Percentiles rank a stretch among this genome's conserved stretches.
Evolutionary conservation across 495 filamentous ascomycete genomes (phyloP).

Genomic region (Mycothermus thermophilus): DNA sequence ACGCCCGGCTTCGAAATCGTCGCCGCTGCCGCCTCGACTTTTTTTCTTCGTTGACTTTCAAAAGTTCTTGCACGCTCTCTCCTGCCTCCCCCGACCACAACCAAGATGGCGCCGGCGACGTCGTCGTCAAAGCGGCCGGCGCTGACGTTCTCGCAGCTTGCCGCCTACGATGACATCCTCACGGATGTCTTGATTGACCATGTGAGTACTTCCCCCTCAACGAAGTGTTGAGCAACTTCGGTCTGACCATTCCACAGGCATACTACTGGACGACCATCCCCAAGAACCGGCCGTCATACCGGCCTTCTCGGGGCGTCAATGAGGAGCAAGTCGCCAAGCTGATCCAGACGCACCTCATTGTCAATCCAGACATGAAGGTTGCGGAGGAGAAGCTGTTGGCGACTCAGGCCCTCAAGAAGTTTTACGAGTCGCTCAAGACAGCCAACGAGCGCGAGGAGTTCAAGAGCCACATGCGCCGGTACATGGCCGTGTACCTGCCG

Average conservation of each 20-base stretch:
- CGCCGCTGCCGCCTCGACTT: no score
- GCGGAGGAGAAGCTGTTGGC: conserved; percentile 62
- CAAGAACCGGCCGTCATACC: conserved; percentile 84
- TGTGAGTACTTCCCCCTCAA: conserved; percentile 68
- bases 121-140: conserved; percentile 43
- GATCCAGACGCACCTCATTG: conserved; percentile 60
- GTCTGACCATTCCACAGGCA: conserved; percentile 50
- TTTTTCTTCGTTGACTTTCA: no score
- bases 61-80: no score
- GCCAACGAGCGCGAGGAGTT: conserved; percentile 81
- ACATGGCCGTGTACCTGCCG: conserved; percentile 82
- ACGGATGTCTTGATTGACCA: conserved; percentile 93
- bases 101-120: no score
- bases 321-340: conserved; percentile 72
- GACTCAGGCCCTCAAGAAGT: conserved; percentile 61
- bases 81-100: no score
- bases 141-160: conserved; percentile 72
- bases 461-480: conserved; percentile 69
- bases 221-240: conserved; percentile 88
- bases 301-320: conserved; percentile 61
- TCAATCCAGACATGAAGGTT: conserved; percentile 51
- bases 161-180: conserved; percentile 88
- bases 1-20: no score
- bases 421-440: conserved; percentile 47
- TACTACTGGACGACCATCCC: conserved; percentile 93